These are phyloP conservation scores for Neofusicoccum parvum DNA, from an alignment of 2,329 filamentous ascomycete species.

Conservation along the genomic window DNA sequence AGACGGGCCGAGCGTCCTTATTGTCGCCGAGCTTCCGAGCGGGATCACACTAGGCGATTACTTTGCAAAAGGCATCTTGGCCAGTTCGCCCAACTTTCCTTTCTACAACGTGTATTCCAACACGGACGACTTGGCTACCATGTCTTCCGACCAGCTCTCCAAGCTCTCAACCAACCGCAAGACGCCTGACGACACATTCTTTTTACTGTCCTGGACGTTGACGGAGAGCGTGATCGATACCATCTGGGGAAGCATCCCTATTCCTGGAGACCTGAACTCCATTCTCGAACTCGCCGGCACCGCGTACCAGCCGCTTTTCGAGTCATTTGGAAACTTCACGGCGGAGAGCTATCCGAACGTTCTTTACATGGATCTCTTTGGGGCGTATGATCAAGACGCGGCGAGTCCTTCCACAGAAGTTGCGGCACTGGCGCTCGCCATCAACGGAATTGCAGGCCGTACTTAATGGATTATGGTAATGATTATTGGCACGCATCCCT, in stretches of 20 bases:
- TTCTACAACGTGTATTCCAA: slow-evolving; percentile 41
- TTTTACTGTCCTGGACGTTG: slow-evolving; percentile 41
- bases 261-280: slow-evolving; percentile 31
- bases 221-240: slow-evolving; percentile 37
- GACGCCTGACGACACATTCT: slow-evolving; percentile 35
- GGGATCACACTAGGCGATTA: slow-evolving; percentile 33
- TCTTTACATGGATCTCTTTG: slow-evolving; percentile 38
- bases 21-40: slow-evolving; percentile 36
- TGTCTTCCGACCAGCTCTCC: slow-evolving; percentile 41
- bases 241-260: slow-evolving; percentile 29
- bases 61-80: slow-evolving; percentile 39
- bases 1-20: slow-evolving; percentile 36
- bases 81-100: slow-evolving; percentile 34
- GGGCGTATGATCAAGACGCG: slow-evolving; percentile 30
- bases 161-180: slow-evolving; percentile 38
- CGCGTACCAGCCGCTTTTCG: slow-evolving; percentile 36
- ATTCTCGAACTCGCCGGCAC: slow-evolving; percentile 36
- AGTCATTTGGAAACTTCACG: slow-evolving; percentile 38
- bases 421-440: slow-evolving; percentile 36
- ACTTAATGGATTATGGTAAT: slow-evolving; percentile 4
- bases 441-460: slow-evolving; percentile 28
- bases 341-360: slow-evolving; percentile 40
- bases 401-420: slow-evolving; percentile 34
- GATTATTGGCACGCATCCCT: background rate
- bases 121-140: slow-evolving; percentile 33